Evolutionary conservation across 352 stramenopile genomes (phyloP), one percentile per base, ranked within the genome.

Genomic region (Phytophthora chlamydospora): DNA sequence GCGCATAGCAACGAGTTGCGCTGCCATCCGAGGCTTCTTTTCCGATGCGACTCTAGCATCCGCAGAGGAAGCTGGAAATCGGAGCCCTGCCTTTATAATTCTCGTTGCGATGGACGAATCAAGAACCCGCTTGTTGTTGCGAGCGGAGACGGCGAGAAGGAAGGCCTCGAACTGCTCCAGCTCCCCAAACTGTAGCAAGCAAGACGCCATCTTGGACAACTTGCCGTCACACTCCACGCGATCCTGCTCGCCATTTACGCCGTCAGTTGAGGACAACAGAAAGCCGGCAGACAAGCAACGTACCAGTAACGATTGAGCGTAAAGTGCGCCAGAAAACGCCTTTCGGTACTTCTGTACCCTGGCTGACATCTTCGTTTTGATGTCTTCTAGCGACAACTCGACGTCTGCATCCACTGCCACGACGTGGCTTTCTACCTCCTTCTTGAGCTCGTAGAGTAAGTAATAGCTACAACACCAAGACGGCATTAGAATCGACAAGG

Each of bases 361-460:
- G 9, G 77, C 61, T 8, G 64, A 66, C 77, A 87, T 85, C 41
- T 87, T 87, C 17, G 39, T 55, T 27, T 75, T 80, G 21, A 85
- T 50, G 6, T 75, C 34, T 19, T 71, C 53, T 9, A 82, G 38
- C 0, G 50, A 66, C 9, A 68, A 14, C 38, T 73, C 59, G 1
- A 65, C 34, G 33, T 73, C 57, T 27, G 47, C 39, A 4, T 62
- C 54, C 43, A 77, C 32, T 4, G 59, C 13, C 9, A 56, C 29
- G 7, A 76, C 8, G 14, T 75, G 62, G 21, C 43, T 64, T 58
- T 87, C 77, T 11, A 75, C 63, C 44, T 77, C 62, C 50, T 76
- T 79, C 53, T 83, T 87, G 12, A 87, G 56, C 29, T 78, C 59
- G 17, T 59, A 47, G 10, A 72, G 64, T 39, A 78, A 46, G 36